A percentile compares a stretch with the other conserved stretches of the same genome.
Evolutionary conservation across 176 grass and related monocot species (phyloP).

Genomic region (barley (Hordeum vulgare)): MorexV3_pseudomolecules_assembly NC_058521.1:483029580-483030079

Average conservation of each 20-base stretch:
- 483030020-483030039: constrained; percentile 17
- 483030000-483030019: neutral
- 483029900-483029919: neutral
- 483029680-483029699: neutral
- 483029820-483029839: neutral
- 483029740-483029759: neutral
- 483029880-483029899: neutral
- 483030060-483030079: neutral
- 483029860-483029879: neutral
- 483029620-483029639: constrained; percentile 2
- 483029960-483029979: neutral
- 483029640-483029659: neutral
- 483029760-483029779: neutral
- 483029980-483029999: constrained; percentile 18
- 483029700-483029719: neutral
- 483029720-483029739: neutral
- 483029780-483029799: neutral
- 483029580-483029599: neutral
- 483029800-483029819: neutral
- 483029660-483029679: neutral
- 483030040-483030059: constrained; percentile 8
- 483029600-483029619: neutral
- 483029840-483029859: neutral
- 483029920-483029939: constrained; percentile 10
- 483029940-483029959: neutral